Evolutionary conservation across 805 yeast genomes (phyloP).

Genomic region (Cyberlindnera bimundalis): DNA sequence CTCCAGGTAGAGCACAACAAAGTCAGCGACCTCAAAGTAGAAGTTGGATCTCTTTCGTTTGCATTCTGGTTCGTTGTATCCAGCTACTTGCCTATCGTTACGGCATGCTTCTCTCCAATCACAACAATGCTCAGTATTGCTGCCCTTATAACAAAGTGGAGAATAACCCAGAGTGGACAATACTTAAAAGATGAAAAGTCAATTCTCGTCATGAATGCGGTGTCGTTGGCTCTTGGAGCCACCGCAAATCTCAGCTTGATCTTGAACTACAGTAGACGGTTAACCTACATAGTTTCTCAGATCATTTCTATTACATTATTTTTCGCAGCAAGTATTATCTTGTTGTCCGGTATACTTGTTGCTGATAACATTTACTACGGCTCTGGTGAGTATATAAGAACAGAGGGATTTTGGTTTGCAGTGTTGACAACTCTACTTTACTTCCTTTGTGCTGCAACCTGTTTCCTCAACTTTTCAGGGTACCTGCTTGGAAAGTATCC

Average conservation of each 20-base stretch:
- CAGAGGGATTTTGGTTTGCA: constrained; percentile 82
- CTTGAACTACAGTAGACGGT: constrained; percentile 59
- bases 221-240: constrained; percentile 63
- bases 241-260: constrained; percentile 66
- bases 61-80: constrained; percentile 61
- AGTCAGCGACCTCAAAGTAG: constrained; percentile 14
- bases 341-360: constrained; percentile 46
- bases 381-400: constrained; percentile 26
- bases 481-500: constrained; percentile 57
- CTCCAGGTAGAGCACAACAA: constrained; percentile 17
- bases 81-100: constrained; percentile 67
- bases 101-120: constrained; percentile 77
- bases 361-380: constrained; percentile 32
- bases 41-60: constrained; percentile 18
- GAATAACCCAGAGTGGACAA: constrained; percentile 31
- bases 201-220: constrained; percentile 53
- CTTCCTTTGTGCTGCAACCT: constrained; percentile 48
- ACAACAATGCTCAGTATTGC: constrained; percentile 72
- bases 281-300: constrained; percentile 62
- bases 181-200: constrained; percentile 36
- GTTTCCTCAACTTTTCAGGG: constrained; percentile 61
- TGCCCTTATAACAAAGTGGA: constrained; percentile 71
- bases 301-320: constrained; percentile 60
- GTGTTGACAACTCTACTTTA: constrained; percentile 62
- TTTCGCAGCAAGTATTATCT: constrained; percentile 52